Base-by-base conservation (phyloP, 768 basidiomycete genomes). In the Podaxis sp. region DNA sequence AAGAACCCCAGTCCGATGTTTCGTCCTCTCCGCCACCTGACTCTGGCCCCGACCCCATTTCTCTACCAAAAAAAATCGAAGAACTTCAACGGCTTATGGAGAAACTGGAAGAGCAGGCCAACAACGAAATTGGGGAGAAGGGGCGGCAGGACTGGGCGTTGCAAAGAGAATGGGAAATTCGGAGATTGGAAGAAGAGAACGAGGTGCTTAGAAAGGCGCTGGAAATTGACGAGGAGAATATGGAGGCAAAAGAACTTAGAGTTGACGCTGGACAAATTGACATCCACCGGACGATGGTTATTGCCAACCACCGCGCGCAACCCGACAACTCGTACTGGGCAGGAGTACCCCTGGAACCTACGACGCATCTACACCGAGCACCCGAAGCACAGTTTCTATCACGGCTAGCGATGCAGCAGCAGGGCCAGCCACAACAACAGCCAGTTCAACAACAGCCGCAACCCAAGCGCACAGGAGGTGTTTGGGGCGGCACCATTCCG, bases 151-250 rank as follows among this genome's bases (percentile, higher is more conserved):
- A 99, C 74, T 98, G 96, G 93, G 88, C 92, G 2, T 66, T 89
- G 63, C 92, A 94, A 73, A 84, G 97, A 64, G 96, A 99, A 72
- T 76, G 78, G 65, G 97, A 99, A 77, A 93, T 99, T 57, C 69
- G 82, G 9, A 83, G 95, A 54, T 76, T 99, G 48, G 88, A 90
- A 73, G 77, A 77, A 55, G 96, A 99, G 77, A 99, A 99, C 71
- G 82, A 84, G 49, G 82, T 86, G 61, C 77, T 99, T 55, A 81
- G 96, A 55, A 80, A 81, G 69, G 72, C 90, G 74, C 77, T 99
- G 52, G 87, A 84, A 17, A 94, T 99, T 64, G 89, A 92, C 73
- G 73, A 79, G 39, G 80, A 74, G 26, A 81, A 77, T 44, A 77
- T 89, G 58, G 74, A 75, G 1, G 81, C 80, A 49, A 80, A 79